These are phyloP conservation scores for Anisogramma anomala DNA, from an alignment of 2,329 filamentous ascomycete species.

Conservation along the genomic window DNA sequence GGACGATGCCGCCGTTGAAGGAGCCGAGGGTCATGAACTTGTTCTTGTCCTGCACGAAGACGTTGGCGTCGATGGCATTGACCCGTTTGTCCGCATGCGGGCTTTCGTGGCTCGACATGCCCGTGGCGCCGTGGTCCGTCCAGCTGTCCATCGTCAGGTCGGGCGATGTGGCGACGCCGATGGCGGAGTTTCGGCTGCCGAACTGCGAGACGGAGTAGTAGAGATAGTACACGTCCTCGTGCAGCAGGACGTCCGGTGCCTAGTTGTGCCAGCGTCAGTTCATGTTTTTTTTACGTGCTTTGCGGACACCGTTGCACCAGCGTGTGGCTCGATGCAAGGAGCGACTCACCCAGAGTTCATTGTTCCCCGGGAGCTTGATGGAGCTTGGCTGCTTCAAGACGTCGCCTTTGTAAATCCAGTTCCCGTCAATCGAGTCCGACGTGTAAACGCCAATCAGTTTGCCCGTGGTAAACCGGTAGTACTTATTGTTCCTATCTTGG, in stretches of 20 bases:
- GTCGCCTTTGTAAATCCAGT: conserved; percentile 31
- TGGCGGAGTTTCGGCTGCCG: conserved; percentile 48
- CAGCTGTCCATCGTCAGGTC: conserved; percentile 43
- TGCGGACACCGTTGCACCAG: too few relatives aligned
- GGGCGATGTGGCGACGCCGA: conserved; percentile 40
- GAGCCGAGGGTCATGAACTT: conserved; percentile 51
- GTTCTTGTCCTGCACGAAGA: conserved; percentile 32
- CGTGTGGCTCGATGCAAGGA: not conserved
- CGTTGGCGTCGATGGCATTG: conserved; percentile 49
- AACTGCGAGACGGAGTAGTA: conserved; percentile 55
- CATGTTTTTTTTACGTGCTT: too few relatives aligned
- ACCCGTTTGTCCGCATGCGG: too few relatives aligned
- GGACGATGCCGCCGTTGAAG: conserved; percentile 57
- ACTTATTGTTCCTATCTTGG: conserved; percentile 6
- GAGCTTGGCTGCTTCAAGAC: conserved; percentile 27
- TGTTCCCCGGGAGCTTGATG: conserved; percentile 29
- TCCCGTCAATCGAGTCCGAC: conserved; percentile 26
- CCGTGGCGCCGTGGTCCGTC: conserved; percentile 46
- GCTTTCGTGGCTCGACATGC: conserved; percentile 32
- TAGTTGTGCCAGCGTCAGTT: not conserved
- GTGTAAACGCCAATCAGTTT: conserved; percentile 29
- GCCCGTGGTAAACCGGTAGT: conserved; percentile 27
- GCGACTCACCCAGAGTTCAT: conserved; percentile 31
- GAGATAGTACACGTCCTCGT: conserved; percentile 50
- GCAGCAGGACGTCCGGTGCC: conserved; percentile 52